phyloP scores from a whole-genome alignment of 139 green algal genomes.

The Chlamydomonas schloesseri region DNA sequence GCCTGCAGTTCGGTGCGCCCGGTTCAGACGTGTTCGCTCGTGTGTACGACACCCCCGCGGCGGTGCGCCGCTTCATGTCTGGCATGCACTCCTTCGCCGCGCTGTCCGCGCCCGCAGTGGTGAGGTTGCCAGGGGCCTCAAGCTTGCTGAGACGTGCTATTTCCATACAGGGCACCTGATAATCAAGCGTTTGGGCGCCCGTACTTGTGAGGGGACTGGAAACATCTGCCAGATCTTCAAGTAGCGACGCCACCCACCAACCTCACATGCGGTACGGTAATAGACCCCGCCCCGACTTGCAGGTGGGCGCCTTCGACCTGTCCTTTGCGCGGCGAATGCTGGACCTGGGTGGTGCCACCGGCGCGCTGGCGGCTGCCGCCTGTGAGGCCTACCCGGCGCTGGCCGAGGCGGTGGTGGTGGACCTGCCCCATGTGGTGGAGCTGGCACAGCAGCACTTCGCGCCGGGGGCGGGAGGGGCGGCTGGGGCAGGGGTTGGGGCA shows the following conservation, averaged over 20 bases:
- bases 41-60: constrained; percentile 42
- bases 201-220: too few relatives aligned
- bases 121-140: too few relatives aligned
- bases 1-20: constrained; percentile 29
- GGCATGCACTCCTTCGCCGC: constrained; percentile 56
- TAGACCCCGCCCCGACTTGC: too few relatives aligned
- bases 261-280: too few relatives aligned
- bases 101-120: background rate
- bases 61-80: constrained; percentile 55
- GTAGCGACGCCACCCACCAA: too few relatives aligned
- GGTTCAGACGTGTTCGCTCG: constrained; percentile 49
- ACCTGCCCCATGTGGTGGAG: constrained; percentile 51
- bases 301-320: constrained; percentile 55
- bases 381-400: constrained; percentile 36
- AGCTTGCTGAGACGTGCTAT: too few relatives aligned
- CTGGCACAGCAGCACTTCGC: constrained; percentile 44
- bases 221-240: too few relatives aligned
- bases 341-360: constrained; percentile 58
- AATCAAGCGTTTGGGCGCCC: too few relatives aligned
- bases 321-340: constrained; percentile 9
- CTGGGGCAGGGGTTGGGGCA: too few relatives aligned
- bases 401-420: constrained; percentile 44
- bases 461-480: background rate
- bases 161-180: too few relatives aligned
- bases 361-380: constrained; percentile 42